Evolutionary conservation across 208 protist genomes (phyloP).

Genomic region (Leishmania guyanensis): DNA sequence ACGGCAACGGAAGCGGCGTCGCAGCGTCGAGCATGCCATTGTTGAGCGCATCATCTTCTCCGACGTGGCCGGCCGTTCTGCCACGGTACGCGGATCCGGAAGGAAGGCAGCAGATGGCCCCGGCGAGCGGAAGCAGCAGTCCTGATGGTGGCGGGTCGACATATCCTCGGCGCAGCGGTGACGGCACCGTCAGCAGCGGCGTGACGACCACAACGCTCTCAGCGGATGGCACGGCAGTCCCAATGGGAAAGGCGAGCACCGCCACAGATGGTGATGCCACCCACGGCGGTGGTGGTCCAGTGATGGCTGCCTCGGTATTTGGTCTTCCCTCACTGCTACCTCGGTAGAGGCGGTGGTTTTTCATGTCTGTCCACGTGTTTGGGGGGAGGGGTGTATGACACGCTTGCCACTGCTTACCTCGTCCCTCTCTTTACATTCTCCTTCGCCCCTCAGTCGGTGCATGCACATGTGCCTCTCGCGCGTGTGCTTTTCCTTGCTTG

Average conservation of each 20-base stretch:
- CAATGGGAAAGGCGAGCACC: not conserved
- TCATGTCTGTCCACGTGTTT: not conserved
- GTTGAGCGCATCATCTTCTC: not conserved
- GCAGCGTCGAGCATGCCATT: not conserved
- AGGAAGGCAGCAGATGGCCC: not conserved
- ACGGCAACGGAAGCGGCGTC: not conserved
- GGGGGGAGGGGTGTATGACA: not conserved
- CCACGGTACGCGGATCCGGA: conserved; percentile 2
- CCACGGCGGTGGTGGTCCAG: not conserved
- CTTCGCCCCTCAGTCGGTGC: not conserved
- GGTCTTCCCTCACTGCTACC: conserved; percentile 18
- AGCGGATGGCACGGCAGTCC: not conserved
- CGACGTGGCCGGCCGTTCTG: not conserved
- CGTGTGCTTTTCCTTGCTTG: not conserved
- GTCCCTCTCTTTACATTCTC: not conserved
- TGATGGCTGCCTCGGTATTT: conserved; percentile 24
- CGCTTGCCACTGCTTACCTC: not conserved
- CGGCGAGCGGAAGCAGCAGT: not conserved
- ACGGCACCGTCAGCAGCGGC: not conserved
- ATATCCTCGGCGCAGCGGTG: not conserved
- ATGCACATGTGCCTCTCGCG: not conserved
- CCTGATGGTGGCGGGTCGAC: not conserved
- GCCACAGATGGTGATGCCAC: not conserved
- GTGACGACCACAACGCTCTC: conserved; percentile 1
- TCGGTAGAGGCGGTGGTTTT: not conserved